Conservation (phyloP, 768 basidiomycete species). For the Tricholoma flavovirens region DNA sequence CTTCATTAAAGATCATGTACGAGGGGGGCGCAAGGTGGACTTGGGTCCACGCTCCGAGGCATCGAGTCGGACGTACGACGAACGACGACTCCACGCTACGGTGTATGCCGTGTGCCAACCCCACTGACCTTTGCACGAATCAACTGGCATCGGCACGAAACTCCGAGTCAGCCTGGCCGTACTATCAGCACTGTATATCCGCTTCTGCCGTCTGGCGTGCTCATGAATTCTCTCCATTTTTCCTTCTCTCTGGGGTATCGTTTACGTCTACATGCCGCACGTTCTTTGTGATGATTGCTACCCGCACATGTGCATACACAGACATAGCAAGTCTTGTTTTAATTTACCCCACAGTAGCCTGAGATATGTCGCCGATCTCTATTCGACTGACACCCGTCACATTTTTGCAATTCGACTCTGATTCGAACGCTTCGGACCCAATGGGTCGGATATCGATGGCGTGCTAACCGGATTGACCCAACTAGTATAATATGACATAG, state of each 20-base stretch:
- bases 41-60: not conserved
- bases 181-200: constrained; percentile 2
- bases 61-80: not conserved
- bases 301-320: not conserved
- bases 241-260: constrained; percentile 1
- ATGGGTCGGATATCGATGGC: not conserved
- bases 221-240: not conserved
- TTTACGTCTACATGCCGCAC: constrained; percentile 2
- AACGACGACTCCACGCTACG: not conserved
- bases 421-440: not conserved
- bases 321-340: not conserved
- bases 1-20: not conserved
- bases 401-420: not conserved
- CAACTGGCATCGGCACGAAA: not conserved
- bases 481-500: not conserved
- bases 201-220: not conserved
- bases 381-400: not conserved
- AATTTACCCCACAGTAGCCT: not conserved
- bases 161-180: not conserved
- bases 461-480: not conserved
- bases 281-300: not conserved
- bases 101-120: not conserved
- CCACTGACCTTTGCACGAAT: not conserved
- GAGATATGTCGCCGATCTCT: not conserved
- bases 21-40: not conserved